Base-by-base conservation (phyloP, 139 green algal species). In the Coccomyxa sp. region DNA sequence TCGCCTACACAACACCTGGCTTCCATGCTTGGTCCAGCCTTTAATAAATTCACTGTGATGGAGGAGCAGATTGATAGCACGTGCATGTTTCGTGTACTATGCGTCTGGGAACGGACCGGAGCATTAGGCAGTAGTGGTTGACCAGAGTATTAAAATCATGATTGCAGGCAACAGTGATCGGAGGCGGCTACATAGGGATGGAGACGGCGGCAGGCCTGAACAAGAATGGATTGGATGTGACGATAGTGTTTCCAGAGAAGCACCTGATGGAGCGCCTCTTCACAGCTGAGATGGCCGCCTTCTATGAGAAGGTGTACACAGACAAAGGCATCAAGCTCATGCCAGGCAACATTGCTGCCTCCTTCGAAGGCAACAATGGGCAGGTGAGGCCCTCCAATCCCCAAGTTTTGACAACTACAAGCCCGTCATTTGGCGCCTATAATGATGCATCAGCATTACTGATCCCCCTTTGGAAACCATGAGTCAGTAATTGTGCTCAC, bases 131-230 rank as follows among this genome's bases (percentile, higher is more conserved):
- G 38, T 51, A 51, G 3, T 51, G 38, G 38, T 51, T 51, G 38
- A 3, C 38, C 7, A 51, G 7, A 51, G n/a, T n/a, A 51, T 7
- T 51, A 7, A 51, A 3, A 51, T 51, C n/a, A 7, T 51, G 38
- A 9, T 25, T 77, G 71, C 82, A 94, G 89, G 93, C 84, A 10
- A 87, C 96, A 0, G 87, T 94, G 15, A 88, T 98, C 58, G 96
- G 96, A 31, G 96, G 95, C 75, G 96, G 96, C 30, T 99, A 99
- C 92, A 99, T 99, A 83, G 96, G 96, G 77, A 90, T 95, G 89
- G 92, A 95, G 87, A 86, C 88, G 25, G 92, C 92, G 11, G 91
- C 93, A 58, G 90, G 77, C 0, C 86, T 99, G 60, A 86, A 80
- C 9, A 77, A 88, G 30, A 91, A 96, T 80, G 95, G 94, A 14